Percentiles rank a stretch among this genome's conserved stretches.
Evolutionary conservation across 2,329 filamentous ascomycete genomes (phyloP).

Genomic region (Colletotrichum sp.): DNA sequence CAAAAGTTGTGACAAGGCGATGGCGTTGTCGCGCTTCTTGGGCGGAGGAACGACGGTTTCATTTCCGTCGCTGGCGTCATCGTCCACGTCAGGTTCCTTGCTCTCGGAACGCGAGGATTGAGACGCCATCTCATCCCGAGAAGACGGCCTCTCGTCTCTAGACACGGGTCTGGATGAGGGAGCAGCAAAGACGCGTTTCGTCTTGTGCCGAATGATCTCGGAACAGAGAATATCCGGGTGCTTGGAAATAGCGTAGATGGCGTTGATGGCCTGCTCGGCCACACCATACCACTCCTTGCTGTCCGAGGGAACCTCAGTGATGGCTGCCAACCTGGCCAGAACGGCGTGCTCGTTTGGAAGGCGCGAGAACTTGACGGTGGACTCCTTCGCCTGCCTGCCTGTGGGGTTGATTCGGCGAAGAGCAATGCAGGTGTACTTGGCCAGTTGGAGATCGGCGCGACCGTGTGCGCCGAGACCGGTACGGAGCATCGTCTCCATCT

Average conservation of each 20-base stretch:
- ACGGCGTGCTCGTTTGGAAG: conserved; percentile 93
- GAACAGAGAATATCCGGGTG: conserved; percentile 94
- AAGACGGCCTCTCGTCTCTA: conserved; percentile 39
- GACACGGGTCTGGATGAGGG: conserved; percentile 34
- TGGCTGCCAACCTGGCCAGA: conserved; percentile 78
- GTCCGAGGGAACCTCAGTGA: conserved; percentile 84
- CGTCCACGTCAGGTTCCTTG: conserved; percentile 27
- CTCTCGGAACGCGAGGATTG: background rate
- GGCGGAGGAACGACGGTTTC: conserved; percentile 38
- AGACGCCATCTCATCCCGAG: conserved; percentile 3
- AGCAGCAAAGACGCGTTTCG: conserved; percentile 75
- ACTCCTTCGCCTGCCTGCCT: conserved; percentile 80
- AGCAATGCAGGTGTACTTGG: conserved; percentile 95
- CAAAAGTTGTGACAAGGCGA: conserved; percentile 85
- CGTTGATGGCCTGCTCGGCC: conserved; percentile 93
- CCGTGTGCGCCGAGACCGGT: conserved; percentile 87
- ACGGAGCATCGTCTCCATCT: conserved; percentile 92
- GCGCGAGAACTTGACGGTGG: conserved; percentile 72
- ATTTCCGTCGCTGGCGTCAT: conserved; percentile 26
- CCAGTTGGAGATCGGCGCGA: conserved; percentile 81
- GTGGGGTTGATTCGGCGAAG: conserved; percentile 87
- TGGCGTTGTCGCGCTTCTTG: conserved; percentile 69
- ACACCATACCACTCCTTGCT: conserved; percentile 97
- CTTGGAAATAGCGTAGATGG: conserved; percentile 92
- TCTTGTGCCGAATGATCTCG: conserved; percentile 86